These are phyloP conservation scores for Amylocarpus encephaloides DNA, from an alignment of 2,329 filamentous ascomycete genomes.

Conservation along the genomic window DNA sequence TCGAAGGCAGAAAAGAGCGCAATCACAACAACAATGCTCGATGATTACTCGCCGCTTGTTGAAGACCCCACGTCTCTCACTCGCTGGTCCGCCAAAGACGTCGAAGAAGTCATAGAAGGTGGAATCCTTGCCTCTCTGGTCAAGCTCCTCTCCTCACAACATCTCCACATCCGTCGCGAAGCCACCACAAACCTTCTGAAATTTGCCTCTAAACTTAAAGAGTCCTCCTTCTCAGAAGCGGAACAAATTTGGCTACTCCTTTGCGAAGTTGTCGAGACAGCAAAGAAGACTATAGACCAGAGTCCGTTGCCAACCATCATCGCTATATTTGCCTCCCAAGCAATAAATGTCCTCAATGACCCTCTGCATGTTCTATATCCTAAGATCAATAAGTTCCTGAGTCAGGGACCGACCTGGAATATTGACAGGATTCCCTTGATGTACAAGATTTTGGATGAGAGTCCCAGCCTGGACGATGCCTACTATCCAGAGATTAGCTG, in stretches of 20 bases:
- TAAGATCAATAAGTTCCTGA: constrained; percentile 80
- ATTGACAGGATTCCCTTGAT: constrained; percentile 67
- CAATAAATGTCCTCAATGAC: constrained; percentile 63
- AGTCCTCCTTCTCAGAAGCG: constrained; percentile 67
- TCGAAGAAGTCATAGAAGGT: constrained; percentile 74
- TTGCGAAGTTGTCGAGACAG: constrained; percentile 74
- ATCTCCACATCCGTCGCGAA: constrained; percentile 72
- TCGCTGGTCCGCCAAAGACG: constrained; percentile 69
- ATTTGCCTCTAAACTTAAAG: constrained; percentile 55
- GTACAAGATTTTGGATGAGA: constrained; percentile 53
- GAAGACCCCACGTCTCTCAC: constrained; percentile 46
- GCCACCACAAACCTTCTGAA: constrained; percentile 64
- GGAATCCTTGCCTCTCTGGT: constrained; percentile 65
- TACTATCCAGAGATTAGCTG: constrained; percentile 69
- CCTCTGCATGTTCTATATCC: constrained; percentile 78
- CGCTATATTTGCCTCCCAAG: constrained; percentile 66
- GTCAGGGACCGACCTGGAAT: constrained; percentile 70
- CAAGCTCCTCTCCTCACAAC: constrained; percentile 67
- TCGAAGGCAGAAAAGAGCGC: constrained; percentile 14
- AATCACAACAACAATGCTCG: constrained; percentile 14
- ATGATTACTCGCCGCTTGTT: constrained; percentile 2
- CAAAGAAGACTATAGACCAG: constrained; percentile 45
- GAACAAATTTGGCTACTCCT: constrained; percentile 74
- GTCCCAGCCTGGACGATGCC: constrained; percentile 65
- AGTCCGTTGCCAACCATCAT: constrained; percentile 65